A percentile compares a stretch with the other conserved stretches of the same genome.
Evolutionary conservation across 306 rosid species (phyloP).

Genomic region (Fragaria ananassa): DNA sequence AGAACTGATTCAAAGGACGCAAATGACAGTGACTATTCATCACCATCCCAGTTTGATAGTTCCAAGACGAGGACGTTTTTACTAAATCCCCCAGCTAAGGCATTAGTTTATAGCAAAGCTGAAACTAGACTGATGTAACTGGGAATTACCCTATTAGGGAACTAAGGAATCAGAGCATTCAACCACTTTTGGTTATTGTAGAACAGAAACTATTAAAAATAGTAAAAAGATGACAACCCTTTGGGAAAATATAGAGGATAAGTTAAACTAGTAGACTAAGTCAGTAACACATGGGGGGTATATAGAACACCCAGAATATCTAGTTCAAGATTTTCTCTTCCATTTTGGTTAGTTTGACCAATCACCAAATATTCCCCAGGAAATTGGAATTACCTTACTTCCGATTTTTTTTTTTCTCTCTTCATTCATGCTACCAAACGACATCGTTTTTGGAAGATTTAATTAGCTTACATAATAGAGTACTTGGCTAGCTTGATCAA

Average conservation of each 20-base stretch:
- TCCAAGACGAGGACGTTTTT: slow-evolving; percentile 36
- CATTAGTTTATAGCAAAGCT: background rate
- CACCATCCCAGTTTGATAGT: slow-evolving; percentile 53
- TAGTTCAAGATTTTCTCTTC: slow-evolving; percentile 47
- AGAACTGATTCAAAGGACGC: slow-evolving; percentile 98
- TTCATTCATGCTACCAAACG: slow-evolving; percentile 12
- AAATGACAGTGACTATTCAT: slow-evolving; percentile 79
- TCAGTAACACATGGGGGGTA: background rate
- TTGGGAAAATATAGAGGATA: background rate
- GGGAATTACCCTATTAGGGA: slow-evolving; percentile 25
- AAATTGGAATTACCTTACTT: slow-evolving; percentile 22
- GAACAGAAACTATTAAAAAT: background rate
- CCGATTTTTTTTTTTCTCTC: slow-evolving; percentile 8
- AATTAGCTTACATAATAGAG: background rate
- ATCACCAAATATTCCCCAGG: slow-evolving; percentile 37
- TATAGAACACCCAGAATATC: slow-evolving; percentile 32
- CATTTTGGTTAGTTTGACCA: slow-evolving; percentile 50
- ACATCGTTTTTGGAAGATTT: background rate
- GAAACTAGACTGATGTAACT: background rate
- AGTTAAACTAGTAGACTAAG: background rate
- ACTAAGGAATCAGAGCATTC: slow-evolving; percentile 15
- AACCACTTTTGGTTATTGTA: background rate
- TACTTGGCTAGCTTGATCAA: background rate
- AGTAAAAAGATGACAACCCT: background rate
- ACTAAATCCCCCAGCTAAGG: background rate